Percentiles rank a stretch among this genome's conserved stretches.
phyloP scores from a whole-genome alignment of 2,329 filamentous ascomycete genomes.

The Penicillium sp. region DNA sequence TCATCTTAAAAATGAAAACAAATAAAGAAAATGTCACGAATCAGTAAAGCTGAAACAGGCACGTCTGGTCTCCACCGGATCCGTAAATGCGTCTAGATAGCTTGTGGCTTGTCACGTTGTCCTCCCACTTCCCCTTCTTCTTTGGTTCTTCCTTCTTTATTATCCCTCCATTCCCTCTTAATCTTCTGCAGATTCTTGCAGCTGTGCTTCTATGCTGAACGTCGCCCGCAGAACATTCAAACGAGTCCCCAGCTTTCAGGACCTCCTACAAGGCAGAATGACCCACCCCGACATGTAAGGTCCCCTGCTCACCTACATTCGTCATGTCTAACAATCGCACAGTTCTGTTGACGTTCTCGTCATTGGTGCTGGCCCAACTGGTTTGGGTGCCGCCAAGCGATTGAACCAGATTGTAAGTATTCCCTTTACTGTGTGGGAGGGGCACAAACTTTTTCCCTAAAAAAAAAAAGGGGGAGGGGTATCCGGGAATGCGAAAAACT shows the following conservation, averaged over 20 bases:
- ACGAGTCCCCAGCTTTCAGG: slow-evolving; percentile 46
- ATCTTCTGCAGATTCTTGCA: slow-evolving; percentile 30
- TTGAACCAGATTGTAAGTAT: slow-evolving; percentile 85
- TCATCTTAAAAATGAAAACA: neutral
- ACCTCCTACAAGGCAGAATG: slow-evolving; percentile 48
- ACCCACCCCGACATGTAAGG: slow-evolving; percentile 47
- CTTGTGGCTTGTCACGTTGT: slow-evolving; percentile 20
- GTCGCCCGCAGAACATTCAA: slow-evolving; percentile 44
- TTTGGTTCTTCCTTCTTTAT: slow-evolving; percentile 18
- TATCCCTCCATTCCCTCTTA: slow-evolving; percentile 18
- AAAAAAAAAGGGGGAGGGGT: slow-evolving; percentile 23
- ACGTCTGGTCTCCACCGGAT: slow-evolving; percentile 27
- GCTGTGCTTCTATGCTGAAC: slow-evolving; percentile 42
- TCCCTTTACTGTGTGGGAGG: slow-evolving; percentile 3
- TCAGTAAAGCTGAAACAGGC: slow-evolving; percentile 39
- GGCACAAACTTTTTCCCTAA: neutral
- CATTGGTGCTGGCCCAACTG: slow-evolving; percentile 96
- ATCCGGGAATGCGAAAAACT: slow-evolving; percentile 18
- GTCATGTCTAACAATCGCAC: slow-evolving; percentile 1
- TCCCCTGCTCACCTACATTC: neutral
- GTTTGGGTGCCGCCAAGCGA: slow-evolving; percentile 95
- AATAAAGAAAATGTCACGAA: slow-evolving; percentile 8
- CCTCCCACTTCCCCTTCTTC: slow-evolving; percentile 24
- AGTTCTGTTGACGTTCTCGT: slow-evolving; percentile 95
- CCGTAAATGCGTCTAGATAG: slow-evolving; percentile 22